Base-by-base conservation (phyloP, 371 early-diverging fungal species). In the Phascolomyces articulosus region DNA sequence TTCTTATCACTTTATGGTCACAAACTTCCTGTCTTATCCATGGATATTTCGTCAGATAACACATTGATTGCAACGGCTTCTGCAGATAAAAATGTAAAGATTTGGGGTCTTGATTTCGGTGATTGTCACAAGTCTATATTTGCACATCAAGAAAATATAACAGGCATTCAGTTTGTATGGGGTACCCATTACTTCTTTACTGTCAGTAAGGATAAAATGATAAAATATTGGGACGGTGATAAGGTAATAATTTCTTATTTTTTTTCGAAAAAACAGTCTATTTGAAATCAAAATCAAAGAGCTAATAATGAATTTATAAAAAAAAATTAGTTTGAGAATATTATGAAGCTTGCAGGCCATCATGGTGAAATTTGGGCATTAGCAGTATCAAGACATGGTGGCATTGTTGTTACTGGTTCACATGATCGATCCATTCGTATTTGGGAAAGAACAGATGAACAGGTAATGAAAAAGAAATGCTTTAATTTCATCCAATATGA, bases 31-130 rank as follows among this genome's bases (percentile, higher is more conserved):
- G 98, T 96, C 6, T 76, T 94, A 49, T 90, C 93, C 18, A 93
- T 98, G 92, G 98, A 97, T 69, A 97, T 98, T 63, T 96, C 98
- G 2, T 93, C 94, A 0, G 98, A 98, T 72, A 92, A 86, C 66
- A 85, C 86, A 28, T 73, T 98, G 67, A 85, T 98, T 70, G 92
- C 93, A 27, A 96, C 97, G 1, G 93, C 90, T 21, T 93, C 94
- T 3, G 92, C 96, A 0, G 98, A 98, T 84, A 98, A 98, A 84
- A 94, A 95, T 60, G 88, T 98, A 59, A 98, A 97, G 75, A 77
- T 98, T 26, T 98, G 98, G 98, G 98, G 98, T 55, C 80, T 97
- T 66, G 98, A 98, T 76, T 98, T 98, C 75, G 98, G 98, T 69
- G 98, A 98, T 82, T 98, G 98, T 71, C 98, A 96, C 76, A 90